These are phyloP conservation scores for Tolypocladium tundrense DNA, from an alignment of 2,329 filamentous ascomycete species.

Conservation along the genomic window DNA sequence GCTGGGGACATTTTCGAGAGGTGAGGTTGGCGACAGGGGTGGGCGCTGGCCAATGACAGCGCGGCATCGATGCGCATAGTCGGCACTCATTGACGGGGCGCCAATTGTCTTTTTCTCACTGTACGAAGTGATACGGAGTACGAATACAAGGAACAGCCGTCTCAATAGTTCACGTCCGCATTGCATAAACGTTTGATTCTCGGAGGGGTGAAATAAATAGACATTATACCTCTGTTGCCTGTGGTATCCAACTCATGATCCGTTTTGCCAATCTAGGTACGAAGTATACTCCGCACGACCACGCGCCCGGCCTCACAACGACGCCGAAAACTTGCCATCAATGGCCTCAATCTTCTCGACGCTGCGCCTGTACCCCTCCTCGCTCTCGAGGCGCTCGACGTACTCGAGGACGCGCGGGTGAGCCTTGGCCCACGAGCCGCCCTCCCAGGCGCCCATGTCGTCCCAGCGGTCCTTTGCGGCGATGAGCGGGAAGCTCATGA, in stretches of 20 bases:
- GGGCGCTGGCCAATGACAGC: not conserved
- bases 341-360: constrained; percentile 38
- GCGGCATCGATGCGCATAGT: not conserved
- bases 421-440: constrained; percentile 24
- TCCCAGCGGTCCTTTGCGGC: constrained; percentile 28
- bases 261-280: no score
- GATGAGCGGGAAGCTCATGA: constrained; percentile 43
- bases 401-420: constrained; percentile 38
- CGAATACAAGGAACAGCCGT: no score
- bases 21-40: not conserved
- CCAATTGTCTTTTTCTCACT: no score
- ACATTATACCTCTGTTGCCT: not conserved
- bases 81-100: not conserved
- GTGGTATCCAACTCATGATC: not conserved
- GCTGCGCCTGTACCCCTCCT: constrained; percentile 38
- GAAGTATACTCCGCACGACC: not conserved
- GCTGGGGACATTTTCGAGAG: not conserved
- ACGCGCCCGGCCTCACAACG: constrained; percentile 1
- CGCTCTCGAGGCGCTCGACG: constrained; percentile 30
- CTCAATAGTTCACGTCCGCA: no score
- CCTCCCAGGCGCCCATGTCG: constrained; percentile 30
- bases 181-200: not conserved
- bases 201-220: not conserved
- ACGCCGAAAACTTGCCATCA: constrained; percentile 26
- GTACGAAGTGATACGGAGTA: no score